Evolutionary conservation across 2,329 filamentous ascomycete species (phyloP), one percentile per base, ranked within the genome.

Genomic region (Ophiocordyceps camponoti-rufipedis): DNA sequence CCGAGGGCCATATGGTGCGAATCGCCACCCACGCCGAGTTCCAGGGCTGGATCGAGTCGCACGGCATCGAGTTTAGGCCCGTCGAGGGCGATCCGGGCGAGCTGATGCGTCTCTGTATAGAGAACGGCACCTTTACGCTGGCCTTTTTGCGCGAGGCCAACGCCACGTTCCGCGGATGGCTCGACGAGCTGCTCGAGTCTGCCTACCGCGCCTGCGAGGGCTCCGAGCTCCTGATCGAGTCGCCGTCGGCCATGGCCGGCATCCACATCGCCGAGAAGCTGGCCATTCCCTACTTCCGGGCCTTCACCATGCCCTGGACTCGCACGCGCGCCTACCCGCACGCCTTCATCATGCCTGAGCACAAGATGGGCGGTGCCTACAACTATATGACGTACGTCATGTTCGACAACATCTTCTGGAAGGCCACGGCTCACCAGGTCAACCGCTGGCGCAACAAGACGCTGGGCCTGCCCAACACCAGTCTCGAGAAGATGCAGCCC

Each of bases 271-370:
- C 91, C 1, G 91, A 98, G 64, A 86, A 87, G 23, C 71, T 98
- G 2, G 72, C 77, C 13, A 93, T 98, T 41, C 91, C 91, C 0
- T 98, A 98, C 61, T 96, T 96, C 67, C 79, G 91, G 46, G 89
- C 88, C 0, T 98, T 98, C 58, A 94, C 87, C 16, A 98, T 98
- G 91, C 91, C 91, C 0, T 98, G 91, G 91, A 94, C 91, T 0
- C 79, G 88, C 43, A 98, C 91, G 14, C 74, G 91, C 45, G 87
- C 89, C 1, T 98, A 98, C 55, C 91, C 91, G 2, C 91, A 98
- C 62, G 91, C 91, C 0, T 98, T 98, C 62, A 82, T 89, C 28
- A 88, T 93, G 49, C 84, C 87, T 1, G 85, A 93, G 50, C 80
- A 85, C 62, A 95, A 94, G 65, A 86, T 94, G 78, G 91, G 91